Base-by-base conservation (phyloP, 2,329 filamentous ascomycete species). In the Xylariaceae sp. region DNA sequence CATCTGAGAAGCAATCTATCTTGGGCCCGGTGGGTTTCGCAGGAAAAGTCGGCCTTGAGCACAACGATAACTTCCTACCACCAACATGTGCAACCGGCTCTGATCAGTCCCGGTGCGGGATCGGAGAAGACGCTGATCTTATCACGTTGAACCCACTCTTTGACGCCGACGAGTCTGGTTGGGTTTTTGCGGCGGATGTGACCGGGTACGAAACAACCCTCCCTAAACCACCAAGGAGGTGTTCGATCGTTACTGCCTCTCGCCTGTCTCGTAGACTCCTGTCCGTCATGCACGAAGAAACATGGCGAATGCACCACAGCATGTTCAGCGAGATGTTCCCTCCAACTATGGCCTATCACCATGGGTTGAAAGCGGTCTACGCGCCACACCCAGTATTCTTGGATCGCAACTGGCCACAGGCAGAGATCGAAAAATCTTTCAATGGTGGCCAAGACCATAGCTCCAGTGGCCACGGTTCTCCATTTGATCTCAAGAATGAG, bases 301-400 rank as follows among this genome's bases (percentile, higher is more conserved):
- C 83, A 41, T 83, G 75, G 67, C 75, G 78, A 27, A 74, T 80
- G 58, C 82, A 81, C 55, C 87, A 84, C 66, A 83, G 75, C 66
- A 90, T 85, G 85, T 90, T 88, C 65, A 81, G 80, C 22, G 87
- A 91, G 67, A 91, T 91, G 87, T 90, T 86, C 69, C 86, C 86
- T 1, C 78, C 85, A 0, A 80, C 78, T 1, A 55, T 83, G 62
- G 85, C 86, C 0, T 72, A 91, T 5, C 87, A 90, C 58, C 87
- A 89, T 61, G 87, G 87, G 1, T 75, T 89, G 60, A 91, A 91
- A 69, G 87, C 86, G 18, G 84, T 89, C 0, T 89, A 85, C 61
- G 89, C 86, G 0, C 90, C 90, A 0, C 90, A 95, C 56, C 87
- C 90, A 0, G 82, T 94, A 41, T 94, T 84, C 67, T 72, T 89